Conservation (phyloP, 2,329 filamentous ascomycete species). For the Aspergillus hortae region DNA sequence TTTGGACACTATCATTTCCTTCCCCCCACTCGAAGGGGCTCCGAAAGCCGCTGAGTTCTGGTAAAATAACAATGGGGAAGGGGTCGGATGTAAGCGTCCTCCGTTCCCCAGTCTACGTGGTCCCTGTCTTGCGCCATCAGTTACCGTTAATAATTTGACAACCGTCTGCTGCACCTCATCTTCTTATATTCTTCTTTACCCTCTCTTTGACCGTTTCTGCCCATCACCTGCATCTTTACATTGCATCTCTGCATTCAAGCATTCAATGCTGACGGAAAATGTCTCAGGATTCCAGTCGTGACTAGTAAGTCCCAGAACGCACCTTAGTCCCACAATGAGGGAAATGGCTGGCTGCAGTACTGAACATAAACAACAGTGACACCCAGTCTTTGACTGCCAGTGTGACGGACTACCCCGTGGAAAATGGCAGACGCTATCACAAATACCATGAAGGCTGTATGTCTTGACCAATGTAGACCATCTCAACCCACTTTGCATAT, state of each 20-base stretch:
- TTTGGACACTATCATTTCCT: conserved; percentile 3
- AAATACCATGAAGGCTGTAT: conserved; percentile 43
- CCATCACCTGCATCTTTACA: background rate
- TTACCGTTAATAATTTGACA: background rate
- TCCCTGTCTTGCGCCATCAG: background rate
- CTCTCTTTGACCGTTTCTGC: background rate
- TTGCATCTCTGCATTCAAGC: background rate
- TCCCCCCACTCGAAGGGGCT: conserved; percentile 10
- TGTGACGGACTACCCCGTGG: conserved; percentile 42
- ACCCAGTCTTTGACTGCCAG: conserved; percentile 42
- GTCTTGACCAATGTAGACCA: conserved; percentile 12
- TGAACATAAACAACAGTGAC: conserved; percentile 26
- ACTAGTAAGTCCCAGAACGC: conserved; percentile 21
- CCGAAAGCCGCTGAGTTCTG: conserved; percentile 5
- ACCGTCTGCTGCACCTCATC: background rate
- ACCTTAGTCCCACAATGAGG: background rate
- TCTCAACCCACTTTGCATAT: background rate
- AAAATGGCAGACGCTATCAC: conserved; percentile 44
- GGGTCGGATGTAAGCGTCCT: conserved; percentile 13
- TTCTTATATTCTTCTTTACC: background rate
- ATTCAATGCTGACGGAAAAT: conserved; percentile 16
- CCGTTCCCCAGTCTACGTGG: background rate
- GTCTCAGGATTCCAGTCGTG: conserved; percentile 22
- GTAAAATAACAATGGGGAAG: conserved; percentile 10
- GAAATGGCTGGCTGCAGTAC: background rate